Evolutionary conservation across 108 stramenopile species (phyloP), one percentile per base, ranked within the genome.

Genomic region (Cyclotella kingstonii): DNA sequence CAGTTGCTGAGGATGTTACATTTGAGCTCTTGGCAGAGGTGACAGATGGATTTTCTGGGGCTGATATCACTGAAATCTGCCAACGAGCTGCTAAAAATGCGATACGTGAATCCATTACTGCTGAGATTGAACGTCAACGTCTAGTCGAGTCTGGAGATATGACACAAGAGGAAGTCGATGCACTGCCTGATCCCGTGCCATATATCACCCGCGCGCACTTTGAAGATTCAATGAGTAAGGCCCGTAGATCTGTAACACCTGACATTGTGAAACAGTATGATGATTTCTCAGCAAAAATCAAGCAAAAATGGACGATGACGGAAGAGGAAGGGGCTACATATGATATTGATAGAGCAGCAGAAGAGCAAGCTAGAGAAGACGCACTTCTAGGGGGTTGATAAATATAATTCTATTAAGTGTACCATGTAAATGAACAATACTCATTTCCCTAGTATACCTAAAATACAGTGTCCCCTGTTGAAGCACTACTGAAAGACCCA

Each of bases 61-160:
- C 97, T 14, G 97, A 98, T 84, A 92, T 96, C 73, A 73, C 95
- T 12, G 97, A 95, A 76, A 94, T 98, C 58, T 95, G 95, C 68
- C 90, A 91, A 62, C 75, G 85, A 55, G 95, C 96, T 15, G 84
- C 89, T 12, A 95, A 95, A 69, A 78, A 90, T 63, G 93, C 95
- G 15, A 95, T 97, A 55, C 87, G 96, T n/a, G 95, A 97, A 68
- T 85, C 90, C 5, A 91, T 96, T 54, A 84, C 79, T n/a, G 90
- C 79, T 1, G 95, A 76, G 12, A 90, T 90, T 43, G 95, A 96
- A 64, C 72, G 88, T 18, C 78, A 86, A 48, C 78, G 84, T 8
- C 74, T 82, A 23, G 90, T 95, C 12, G 89, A 89, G 33, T 81
- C 84, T n/a, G 94, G 94, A 7, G 92, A 91, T 50, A 33, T 92